These are phyloP conservation scores for Claviceps cyperi DNA, from an alignment of 2,329 filamentous ascomycete species.

Conservation along the genomic window DNA sequence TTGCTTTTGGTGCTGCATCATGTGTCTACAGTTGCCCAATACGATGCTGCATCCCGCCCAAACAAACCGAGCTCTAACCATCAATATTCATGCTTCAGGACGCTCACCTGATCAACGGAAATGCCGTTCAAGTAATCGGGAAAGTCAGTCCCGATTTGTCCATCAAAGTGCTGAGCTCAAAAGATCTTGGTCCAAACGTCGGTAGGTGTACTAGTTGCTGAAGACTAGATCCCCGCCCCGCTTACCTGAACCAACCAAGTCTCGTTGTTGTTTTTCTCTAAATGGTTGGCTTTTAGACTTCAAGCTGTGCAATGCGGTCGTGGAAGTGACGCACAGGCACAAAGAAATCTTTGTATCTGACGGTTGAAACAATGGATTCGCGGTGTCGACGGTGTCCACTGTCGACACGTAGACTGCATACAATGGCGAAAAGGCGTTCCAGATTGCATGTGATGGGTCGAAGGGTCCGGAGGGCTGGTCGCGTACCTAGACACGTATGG, in stretches of 20 bases:
- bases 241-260: background rate
- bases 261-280: background rate
- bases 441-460: background rate
- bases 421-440: background rate
- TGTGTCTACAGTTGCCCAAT: background rate
- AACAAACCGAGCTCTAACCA: background rate
- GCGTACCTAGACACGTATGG: background rate
- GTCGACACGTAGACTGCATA: background rate
- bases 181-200: constrained; percentile 53
- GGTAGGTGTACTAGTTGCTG: constrained; percentile 38
- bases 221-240: background rate
- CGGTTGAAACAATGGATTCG: constrained; percentile 1
- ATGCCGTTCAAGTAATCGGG: constrained; percentile 63
- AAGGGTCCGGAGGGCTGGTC: background rate
- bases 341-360: constrained; percentile 64
- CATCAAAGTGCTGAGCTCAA: constrained; percentile 53
- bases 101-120: constrained; percentile 51
- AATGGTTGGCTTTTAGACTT: constrained; percentile 42
- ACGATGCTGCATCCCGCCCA: background rate
- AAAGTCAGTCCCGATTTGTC: constrained; percentile 63
- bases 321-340: constrained; percentile 72
- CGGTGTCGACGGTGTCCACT: background rate
- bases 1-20: background rate
- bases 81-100: constrained; percentile 34
- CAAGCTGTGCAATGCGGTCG: constrained; percentile 59